Evolutionary conservation across 257 asterid species (phyloP), one percentile per base, ranked within the genome.

Genomic region (Osmanthus fragrans): DNA sequence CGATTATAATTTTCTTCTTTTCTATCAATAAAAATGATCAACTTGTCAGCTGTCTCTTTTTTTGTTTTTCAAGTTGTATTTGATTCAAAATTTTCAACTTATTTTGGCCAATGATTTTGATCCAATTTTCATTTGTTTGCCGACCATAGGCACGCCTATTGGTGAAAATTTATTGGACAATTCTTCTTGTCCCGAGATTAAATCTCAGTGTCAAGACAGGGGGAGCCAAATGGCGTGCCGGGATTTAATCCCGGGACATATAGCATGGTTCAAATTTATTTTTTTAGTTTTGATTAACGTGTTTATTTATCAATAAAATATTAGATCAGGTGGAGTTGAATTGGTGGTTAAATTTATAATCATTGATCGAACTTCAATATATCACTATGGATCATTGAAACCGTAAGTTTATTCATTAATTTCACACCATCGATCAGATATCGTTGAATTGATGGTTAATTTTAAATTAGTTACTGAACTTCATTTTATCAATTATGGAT

Each of bases 101-200:
- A n/a, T 16, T 40, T 49, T 34, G 32, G 58, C 4, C 39, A 19
- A 45, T 69, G 32, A 4, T 56, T 40, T 37, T 27, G 27, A 39
- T 19, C 27, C 39, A 58, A 30, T 32, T 64, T 33, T 56, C 11
- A 72, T 65, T 71, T 25, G 45, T 36, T 64, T 71, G 75, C 19
- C 74, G 36, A 60, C 29, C 15, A 27, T 30, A 70, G 54, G 75
- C 84, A 73, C 70, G 70, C 84, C 71, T 77, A 73, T 77, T 16
- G 29, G 45, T 5, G 19, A 83, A 64, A 51, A 75, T 77, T 42
- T 10, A 56, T 25, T 25, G 27, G 27, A 25, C 27, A 25, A 25
- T 25, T 25, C 27, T 25, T 25, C 27, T 25, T 25, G 27, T 25
- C 27, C 27, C 0, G 27, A 1, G 27, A 25, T 25, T 25, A 25